Percentiles rank a stretch among this genome's conserved stretches.
Conservation (phyloP, 345 rosid genomes). For the Combretum micranthum region DNA sequence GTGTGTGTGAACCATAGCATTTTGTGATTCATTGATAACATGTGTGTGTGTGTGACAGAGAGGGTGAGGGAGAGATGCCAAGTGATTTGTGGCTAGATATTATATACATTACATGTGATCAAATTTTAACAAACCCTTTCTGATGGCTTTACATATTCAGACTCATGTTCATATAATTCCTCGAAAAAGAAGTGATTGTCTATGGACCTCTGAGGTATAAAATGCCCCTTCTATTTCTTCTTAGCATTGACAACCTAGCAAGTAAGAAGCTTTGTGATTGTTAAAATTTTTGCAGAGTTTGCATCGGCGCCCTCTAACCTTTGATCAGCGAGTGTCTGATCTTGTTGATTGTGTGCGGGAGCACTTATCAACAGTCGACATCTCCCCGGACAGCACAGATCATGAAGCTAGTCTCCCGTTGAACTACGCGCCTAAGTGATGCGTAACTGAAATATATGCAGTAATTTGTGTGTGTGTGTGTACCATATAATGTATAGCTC, state of each 20-base stretch:
- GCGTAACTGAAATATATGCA: too few species aligned
- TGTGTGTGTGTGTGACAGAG: too few species aligned
- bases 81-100: neutral
- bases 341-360: constrained; percentile 49
- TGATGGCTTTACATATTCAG: constrained; percentile 30
- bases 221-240: neutral
- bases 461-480: too few species aligned
- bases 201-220: constrained; percentile 89
- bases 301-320: constrained; percentile 36
- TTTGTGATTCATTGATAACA: too few species aligned
- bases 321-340: constrained; percentile 50
- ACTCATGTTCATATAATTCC: constrained; percentile 96
- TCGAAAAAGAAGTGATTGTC: constrained; percentile 68
- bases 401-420: constrained; percentile 22
- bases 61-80: neutral
- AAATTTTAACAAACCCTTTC: constrained; percentile 1
- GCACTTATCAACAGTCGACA: constrained; percentile 26
- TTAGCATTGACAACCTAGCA: neutral
- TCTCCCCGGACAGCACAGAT: constrained; percentile 36
- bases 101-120: neutral
- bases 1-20: too few species aligned
- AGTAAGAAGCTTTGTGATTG: neutral
- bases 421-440: too few species aligned
- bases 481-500: too few species aligned
- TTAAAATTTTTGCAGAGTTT: constrained; percentile 49